Evolutionary conservation across 306 rosid species (phyloP).

Genomic region (Rosa rugosa): DNA sequence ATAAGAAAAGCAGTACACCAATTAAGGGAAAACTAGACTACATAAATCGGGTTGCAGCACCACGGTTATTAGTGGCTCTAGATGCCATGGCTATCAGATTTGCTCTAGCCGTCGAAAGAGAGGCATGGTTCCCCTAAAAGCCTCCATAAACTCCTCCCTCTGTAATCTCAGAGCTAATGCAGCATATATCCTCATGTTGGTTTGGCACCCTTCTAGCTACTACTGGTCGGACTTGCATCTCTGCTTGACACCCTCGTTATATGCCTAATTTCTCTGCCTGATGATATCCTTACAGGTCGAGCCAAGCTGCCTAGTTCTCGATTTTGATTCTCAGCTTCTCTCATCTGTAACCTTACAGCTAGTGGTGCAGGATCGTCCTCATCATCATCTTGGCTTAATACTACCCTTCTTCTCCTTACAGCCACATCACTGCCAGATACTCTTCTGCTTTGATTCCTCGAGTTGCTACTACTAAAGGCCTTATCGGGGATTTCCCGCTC

Average conservation of each 20-base stretch:
- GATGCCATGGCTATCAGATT: slow-evolving; percentile 76
- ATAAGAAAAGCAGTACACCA: not conserved
- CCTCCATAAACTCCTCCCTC: slow-evolving; percentile 80
- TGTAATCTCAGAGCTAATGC: slow-evolving; percentile 80
- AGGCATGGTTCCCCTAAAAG: slow-evolving; percentile 40
- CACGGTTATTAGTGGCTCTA: slow-evolving; percentile 49
- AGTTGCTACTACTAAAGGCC: slow-evolving; percentile 35
- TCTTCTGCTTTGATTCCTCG: slow-evolving; percentile 37
- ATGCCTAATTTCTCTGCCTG: not conserved
- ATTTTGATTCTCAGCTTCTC: slow-evolving; percentile 25
- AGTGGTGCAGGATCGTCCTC: slow-evolving; percentile 36
- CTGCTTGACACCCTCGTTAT: slow-evolving; percentile 26
- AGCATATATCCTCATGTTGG: slow-evolving; percentile 83
- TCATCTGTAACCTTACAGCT: slow-evolving; percentile 23
- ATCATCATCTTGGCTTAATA: slow-evolving; percentile 25
- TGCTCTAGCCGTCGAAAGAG: slow-evolving; percentile 45
- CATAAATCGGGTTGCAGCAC: slow-evolving; percentile 36
- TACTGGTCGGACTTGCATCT: slow-evolving; percentile 24
- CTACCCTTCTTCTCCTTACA: slow-evolving; percentile 40
- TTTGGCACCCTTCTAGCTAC: slow-evolving; percentile 40
- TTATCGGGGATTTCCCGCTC: slow-evolving; percentile 36
- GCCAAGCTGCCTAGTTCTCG: slow-evolving; percentile 3
- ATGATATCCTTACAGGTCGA: not conserved
- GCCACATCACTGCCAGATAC: slow-evolving; percentile 28
- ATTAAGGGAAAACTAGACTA: not conserved